These are phyloP conservation scores for Heliamphora pulchella DNA, from an alignment of 179 eudicot species.

Conservation along the genomic window DNA sequence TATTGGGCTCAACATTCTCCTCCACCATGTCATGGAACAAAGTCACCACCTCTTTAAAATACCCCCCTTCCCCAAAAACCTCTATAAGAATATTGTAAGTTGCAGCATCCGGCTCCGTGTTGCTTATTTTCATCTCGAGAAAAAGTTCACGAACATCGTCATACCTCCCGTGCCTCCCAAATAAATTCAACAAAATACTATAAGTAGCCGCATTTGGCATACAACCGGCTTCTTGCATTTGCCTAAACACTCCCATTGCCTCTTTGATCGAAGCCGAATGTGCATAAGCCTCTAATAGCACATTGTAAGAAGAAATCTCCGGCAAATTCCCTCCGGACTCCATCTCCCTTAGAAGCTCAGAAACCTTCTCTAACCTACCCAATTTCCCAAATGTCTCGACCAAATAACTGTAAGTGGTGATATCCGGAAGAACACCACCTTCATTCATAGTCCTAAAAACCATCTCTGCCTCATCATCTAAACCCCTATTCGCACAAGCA, in stretches of 20 bases:
- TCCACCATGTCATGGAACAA: conserved; percentile 92
- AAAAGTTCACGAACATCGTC: conserved; percentile 89
- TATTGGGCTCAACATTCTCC: conserved; percentile 83
- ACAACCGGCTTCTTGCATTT: conserved; percentile 90
- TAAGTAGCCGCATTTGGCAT: conserved; percentile 74
- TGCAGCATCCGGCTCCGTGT: conserved; percentile 77
- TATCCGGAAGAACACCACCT: conserved; percentile 81
- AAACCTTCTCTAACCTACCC: conserved; percentile 66
- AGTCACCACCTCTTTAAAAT: conserved; percentile 92
- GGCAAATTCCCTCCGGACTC: conserved; percentile 75
- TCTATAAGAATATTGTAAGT: conserved; percentile 85
- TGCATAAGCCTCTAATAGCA: conserved; percentile 82
- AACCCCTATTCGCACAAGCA: conserved; percentile 72
- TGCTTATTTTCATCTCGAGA: conserved; percentile 93
- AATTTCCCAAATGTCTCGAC: conserved; percentile 77
- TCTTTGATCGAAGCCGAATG: conserved; percentile 61
- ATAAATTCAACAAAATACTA: conserved; percentile 74
- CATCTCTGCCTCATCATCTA: conserved; percentile 87
- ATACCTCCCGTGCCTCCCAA: conserved; percentile 73
- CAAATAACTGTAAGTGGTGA: conserved; percentile 62
- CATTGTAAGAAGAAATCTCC: conserved; percentile 73
- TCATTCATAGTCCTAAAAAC: conserved; percentile 92
- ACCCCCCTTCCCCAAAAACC: conserved; percentile 93
- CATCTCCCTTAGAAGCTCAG: conserved; percentile 67
- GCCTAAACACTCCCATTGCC: conserved; percentile 82